Percentiles rank a stretch among this genome's conserved stretches.
Conservation (phyloP, 805 yeast genomes). For the Lipomyces kockii region DNA sequence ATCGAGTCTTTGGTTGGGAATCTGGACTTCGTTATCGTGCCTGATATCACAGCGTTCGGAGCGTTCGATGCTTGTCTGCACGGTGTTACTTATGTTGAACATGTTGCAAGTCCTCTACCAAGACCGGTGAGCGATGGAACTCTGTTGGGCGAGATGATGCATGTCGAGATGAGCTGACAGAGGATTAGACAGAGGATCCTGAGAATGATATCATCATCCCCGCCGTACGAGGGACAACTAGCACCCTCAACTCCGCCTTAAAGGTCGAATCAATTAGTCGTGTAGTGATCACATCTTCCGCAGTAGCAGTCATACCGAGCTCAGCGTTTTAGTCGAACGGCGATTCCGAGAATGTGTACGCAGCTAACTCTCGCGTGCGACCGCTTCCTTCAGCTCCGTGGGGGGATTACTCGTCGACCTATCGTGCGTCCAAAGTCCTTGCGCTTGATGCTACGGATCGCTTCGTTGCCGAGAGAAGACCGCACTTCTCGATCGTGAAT, state of each 20-base stretch:
- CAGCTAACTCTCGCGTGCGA: no score
- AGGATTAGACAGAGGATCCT: slow-evolving; percentile 37
- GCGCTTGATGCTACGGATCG: not conserved
- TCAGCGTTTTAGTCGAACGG: no score
- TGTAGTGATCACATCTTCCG: slow-evolving; percentile 56
- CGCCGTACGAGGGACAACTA: slow-evolving; percentile 54
- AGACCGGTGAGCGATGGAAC: not conserved
- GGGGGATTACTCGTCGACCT: not conserved
- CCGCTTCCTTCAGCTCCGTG: not conserved
- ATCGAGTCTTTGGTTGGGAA: not conserved
- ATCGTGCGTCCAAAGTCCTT: not conserved
- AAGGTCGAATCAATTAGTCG: slow-evolving; percentile 49
- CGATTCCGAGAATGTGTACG: no score
- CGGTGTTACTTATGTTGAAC: slow-evolving; percentile 8
- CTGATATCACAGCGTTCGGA: slow-evolving; percentile 17
- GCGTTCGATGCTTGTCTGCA: slow-evolving; percentile 18
- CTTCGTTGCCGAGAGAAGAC: not conserved
- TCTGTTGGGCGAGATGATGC: no score
- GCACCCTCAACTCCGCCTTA: slow-evolving; percentile 50
- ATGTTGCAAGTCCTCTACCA: slow-evolving; percentile 15
- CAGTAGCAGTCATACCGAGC: slow-evolving; percentile 44
- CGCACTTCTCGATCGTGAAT: not conserved
- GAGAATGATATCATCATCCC: slow-evolving; percentile 52
- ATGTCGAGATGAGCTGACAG: slow-evolving; percentile 7
- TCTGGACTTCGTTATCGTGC: slow-evolving; percentile 12